Evolutionary conservation across 106 monocot species (phyloP).

Genomic region (Acorus gramineus): DNA sequence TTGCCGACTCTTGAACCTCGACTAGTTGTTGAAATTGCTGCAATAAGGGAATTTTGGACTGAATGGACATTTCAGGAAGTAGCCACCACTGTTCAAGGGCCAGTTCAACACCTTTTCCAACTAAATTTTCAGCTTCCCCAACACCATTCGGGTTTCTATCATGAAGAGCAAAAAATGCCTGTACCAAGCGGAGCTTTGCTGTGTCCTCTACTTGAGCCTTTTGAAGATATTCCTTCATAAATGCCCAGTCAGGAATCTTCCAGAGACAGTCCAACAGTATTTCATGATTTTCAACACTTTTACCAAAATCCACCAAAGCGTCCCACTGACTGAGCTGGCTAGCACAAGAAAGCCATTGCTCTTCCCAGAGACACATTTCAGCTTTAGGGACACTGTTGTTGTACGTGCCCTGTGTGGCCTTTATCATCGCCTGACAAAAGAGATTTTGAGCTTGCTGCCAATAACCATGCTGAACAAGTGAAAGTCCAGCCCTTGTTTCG

Average conservation of each 20-base stretch:
- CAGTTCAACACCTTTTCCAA: conserved; percentile 88
- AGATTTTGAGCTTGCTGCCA: conserved; percentile 94
- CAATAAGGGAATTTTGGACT: conserved; percentile 69
- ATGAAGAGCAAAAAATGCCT: conserved; percentile 75
- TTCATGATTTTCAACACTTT: conserved; percentile 95
- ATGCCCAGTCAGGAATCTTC: conserved; percentile 95
- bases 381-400: conserved; percentile 91
- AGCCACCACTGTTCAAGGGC: conserved; percentile 99
- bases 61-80: conserved; percentile 87
- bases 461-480: conserved; percentile 98
- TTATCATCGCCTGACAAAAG: conserved; percentile 98
- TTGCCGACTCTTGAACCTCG: conserved; percentile 90
- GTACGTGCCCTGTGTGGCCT: conserved; percentile 98
- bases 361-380: conserved; percentile 99
- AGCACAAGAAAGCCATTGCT: conserved; percentile 91
- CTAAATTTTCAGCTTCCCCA: conserved; percentile 78
- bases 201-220: conserved; percentile 97
- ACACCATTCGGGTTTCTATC: conserved; percentile 70
- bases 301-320: conserved; percentile 79
- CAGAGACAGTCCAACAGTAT: conserved; percentile 90
- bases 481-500: conserved; percentile 94
- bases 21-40: conserved; percentile 98
- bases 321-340: conserved; percentile 95
- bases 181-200: conserved; percentile 66
- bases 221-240: conserved; percentile 79